A percentile compares a stretch with the other conserved stretches of the same genome.
Evolutionary conservation across 139 green algal species (phyloP).

Genomic region (Coccomyxa sp.): DNA sequence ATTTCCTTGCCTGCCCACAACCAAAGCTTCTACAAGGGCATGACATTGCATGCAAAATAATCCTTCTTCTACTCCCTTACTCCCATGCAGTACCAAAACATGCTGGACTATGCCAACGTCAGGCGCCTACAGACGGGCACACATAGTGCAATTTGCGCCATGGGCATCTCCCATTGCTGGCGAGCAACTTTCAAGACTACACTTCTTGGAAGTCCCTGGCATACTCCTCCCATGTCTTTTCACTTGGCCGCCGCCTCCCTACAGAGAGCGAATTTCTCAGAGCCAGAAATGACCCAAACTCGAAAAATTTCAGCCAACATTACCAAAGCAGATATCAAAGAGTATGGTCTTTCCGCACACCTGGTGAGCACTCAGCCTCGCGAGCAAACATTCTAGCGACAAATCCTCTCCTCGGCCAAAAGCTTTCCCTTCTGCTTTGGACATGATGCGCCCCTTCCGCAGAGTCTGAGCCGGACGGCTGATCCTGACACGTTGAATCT

Average conservation of each 20-base stretch:
- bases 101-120: no score
- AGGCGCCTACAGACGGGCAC: no score
- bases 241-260: background rate
- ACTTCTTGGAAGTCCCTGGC: conserved; percentile 4
- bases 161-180: no score
- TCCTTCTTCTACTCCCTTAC: no score
- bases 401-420: background rate
- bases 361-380: background rate
- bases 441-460: background rate
- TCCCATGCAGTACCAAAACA: no score
- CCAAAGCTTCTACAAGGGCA: no score
- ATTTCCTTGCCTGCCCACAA: no score
- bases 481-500: no score
- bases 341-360: background rate
- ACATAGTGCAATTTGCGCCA: no score
- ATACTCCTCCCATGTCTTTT: background rate
- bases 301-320: background rate
- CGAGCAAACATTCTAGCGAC: background rate
- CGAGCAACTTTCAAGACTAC: background rate
- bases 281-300: background rate
- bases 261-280: background rate
- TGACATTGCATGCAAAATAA: no score
- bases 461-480: no score
- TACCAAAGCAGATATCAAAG: background rate
- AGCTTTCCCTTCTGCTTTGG: background rate